phyloP scores from a whole-genome alignment of 2,329 filamentous ascomycete genomes.

The Fusarium sp. region DNA sequence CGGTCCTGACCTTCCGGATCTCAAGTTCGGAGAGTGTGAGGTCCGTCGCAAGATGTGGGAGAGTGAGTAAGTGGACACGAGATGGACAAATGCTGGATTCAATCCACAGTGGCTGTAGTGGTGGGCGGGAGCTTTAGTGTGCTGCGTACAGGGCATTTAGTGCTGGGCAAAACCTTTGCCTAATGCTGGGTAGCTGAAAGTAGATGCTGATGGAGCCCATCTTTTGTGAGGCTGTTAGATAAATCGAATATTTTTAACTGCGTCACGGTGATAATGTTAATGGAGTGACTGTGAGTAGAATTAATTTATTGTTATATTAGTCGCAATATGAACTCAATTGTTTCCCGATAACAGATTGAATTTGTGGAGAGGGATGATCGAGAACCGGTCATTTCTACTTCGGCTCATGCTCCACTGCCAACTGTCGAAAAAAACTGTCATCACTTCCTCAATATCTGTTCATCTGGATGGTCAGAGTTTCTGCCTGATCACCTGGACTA shows the following conservation, averaged over 20 bases:
- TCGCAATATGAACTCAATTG: not conserved
- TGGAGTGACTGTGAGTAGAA: rapidly evolving
- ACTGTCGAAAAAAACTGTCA: no score
- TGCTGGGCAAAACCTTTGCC: not conserved
- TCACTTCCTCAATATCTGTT: not conserved
- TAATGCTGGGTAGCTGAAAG: no score
- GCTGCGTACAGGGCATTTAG: not conserved
- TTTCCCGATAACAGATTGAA: not conserved
- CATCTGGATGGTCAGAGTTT: not conserved
- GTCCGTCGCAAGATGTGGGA: not conserved
- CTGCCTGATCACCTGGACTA: not conserved
- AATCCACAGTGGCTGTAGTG: no score
- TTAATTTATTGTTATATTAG: rapidly evolving
- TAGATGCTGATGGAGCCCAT: not conserved
- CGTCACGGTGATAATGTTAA: rapidly evolving
- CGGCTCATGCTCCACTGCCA: no score
- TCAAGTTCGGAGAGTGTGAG: not conserved
- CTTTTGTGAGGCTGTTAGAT: no score
- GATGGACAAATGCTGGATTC: no score
- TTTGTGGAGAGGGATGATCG: not conserved
- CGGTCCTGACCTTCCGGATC: not conserved
- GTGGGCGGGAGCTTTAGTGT: no score
- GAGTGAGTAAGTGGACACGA: not conserved
- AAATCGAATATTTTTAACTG: not conserved
- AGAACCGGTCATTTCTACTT: not conserved